Conservation (phyloP, 2,329 filamentous ascomycete species). For the Ceratocystis eucalypticola region DNA sequence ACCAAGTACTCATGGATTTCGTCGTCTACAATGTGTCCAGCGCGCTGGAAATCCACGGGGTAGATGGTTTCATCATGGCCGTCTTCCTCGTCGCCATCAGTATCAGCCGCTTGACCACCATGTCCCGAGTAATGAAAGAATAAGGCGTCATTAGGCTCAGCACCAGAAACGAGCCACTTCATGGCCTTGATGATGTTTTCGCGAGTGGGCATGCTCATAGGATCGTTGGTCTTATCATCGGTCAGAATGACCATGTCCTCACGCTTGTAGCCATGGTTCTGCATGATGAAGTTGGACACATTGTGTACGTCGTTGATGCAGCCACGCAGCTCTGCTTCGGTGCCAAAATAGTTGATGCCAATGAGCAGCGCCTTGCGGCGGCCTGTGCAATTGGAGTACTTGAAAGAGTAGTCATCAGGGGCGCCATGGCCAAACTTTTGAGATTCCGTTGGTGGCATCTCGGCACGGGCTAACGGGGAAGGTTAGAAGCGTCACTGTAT, state of each 20-base stretch:
- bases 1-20: conserved; percentile 72
- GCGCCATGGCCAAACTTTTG: conserved; percentile 56
- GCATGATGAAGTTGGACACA: conserved; percentile 55
- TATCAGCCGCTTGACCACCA: conserved; percentile 60
- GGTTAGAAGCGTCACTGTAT: background rate
- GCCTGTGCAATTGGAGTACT: conserved; percentile 63
- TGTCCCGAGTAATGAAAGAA: conserved; percentile 71
- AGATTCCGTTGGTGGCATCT: conserved; percentile 34
- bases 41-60: conserved; percentile 55
- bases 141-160: conserved; percentile 59
- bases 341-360: conserved; percentile 69
- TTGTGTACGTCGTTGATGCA: conserved; percentile 76
- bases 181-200: conserved; percentile 61
- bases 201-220: conserved; percentile 59
- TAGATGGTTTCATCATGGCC: conserved; percentile 70
- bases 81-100: conserved; percentile 64
- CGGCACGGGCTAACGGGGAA: conserved; percentile 11
- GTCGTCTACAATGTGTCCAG: conserved; percentile 65
- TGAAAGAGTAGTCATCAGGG: conserved; percentile 55
- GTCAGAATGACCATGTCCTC: conserved; percentile 72
- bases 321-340: conserved; percentile 56
- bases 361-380: conserved; percentile 61
- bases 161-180: conserved; percentile 60
- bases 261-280: conserved; percentile 55
- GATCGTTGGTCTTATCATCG: conserved; percentile 57